Evolutionary conservation across 164 flowering plant species (phyloP).

Genomic region (Sextonia rubra): DNA sequence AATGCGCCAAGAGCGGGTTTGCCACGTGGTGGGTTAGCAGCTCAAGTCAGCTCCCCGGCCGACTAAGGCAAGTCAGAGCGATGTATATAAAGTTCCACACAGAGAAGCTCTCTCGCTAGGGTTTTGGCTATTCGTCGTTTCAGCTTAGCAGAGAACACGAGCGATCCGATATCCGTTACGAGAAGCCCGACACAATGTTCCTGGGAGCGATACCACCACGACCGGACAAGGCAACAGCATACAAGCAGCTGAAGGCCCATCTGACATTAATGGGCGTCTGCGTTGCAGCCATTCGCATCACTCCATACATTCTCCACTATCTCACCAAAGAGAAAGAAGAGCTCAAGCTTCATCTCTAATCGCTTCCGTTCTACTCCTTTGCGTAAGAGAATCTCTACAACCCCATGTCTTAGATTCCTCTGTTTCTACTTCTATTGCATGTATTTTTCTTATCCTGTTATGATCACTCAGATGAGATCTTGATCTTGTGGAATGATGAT

Average conservation of each 20-base stretch:
- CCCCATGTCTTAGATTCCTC: background rate
- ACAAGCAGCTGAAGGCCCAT: conserved; percentile 69
- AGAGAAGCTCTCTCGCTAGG: background rate
- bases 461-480: no score
- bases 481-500: no score
- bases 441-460: no score
- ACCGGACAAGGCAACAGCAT: conserved; percentile 75
- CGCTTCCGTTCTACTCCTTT: background rate
- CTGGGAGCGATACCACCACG: conserved; percentile 67
- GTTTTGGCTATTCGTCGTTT: background rate
- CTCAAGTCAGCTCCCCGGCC: no score
- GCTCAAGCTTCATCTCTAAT: conserved; percentile 58
- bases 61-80: no score
- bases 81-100: no score
- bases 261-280: conserved; percentile 56
- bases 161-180: background rate
- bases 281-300: conserved; percentile 59
- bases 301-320: conserved; percentile 81
- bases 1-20: no score
- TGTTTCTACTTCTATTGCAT: background rate
- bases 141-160: background rate
- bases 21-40: no score
- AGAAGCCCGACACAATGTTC: conserved; percentile 39
- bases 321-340: conserved; percentile 42
- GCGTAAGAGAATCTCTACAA: no score